Base-by-base conservation (phyloP, 2,329 filamentous ascomycete species). In the Ophiostoma novo-ulmi region DNA sequence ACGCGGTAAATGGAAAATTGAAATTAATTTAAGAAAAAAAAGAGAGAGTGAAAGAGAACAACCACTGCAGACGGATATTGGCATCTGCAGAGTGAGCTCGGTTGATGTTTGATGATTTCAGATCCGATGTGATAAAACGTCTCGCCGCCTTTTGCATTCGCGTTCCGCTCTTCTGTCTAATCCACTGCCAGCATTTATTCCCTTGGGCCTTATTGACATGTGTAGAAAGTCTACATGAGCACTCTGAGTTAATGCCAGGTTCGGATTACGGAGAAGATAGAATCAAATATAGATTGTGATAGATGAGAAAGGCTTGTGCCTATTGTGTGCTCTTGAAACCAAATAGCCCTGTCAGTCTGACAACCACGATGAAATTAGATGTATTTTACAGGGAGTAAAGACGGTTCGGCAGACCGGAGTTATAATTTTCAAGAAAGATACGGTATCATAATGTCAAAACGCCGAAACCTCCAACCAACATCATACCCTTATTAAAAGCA, bases 21-120 rank as follows among this genome's bases (percentile, higher is more conserved):
- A 48, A 48, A 20, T 7, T 20, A 48, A 20, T 20, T 48, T 31
- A 31, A 31, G 31, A 7, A n/a, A 20, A n/a, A n/a, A 48, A 48
- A 48, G 17, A 48, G 44, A 48, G 14, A 20, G 44, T 17, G 17
- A 48, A 48, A 48, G 44, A 48, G 44, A 48, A 20, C 44, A 48
- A 11, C 38, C 38, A 39, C 38, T 39, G 38, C 14, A 7, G 17
- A 39, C 35, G 31, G 63, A 65, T 65, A 65, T 65, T 65, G 63
- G 63, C 35, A 65, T 65, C 63, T 65, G 63, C 63, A 65, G 36
- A 65, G 63, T 39, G 63, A 36, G 35, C 26, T 65, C 26, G 35
- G 14, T 36, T 39, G 63, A 38, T 65, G 63, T 65, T 22, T 65
- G 63, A 63, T 65, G 63, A 48, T 48, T 48, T 20, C 17, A 48